Conservation (phyloP, 306 rosid species). For the Hippophae rhamnoides region DNA sequence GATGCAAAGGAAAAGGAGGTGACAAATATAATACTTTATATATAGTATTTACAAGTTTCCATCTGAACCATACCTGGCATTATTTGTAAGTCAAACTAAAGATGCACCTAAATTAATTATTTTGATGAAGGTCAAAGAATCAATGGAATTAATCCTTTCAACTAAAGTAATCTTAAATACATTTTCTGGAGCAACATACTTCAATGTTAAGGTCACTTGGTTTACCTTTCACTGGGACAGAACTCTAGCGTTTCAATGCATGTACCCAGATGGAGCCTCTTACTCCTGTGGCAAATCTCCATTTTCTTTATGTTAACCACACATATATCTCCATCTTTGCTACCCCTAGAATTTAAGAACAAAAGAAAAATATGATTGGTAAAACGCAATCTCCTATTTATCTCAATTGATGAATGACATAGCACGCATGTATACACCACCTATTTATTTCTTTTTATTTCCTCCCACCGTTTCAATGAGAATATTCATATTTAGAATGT, state of each 20-base stretch:
- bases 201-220: neutral
- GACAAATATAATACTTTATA: no score
- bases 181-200: neutral
- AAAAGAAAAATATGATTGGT: neutral
- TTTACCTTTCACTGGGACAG: constrained; percentile 86
- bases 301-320: constrained; percentile 83
- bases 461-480: no score
- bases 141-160: neutral
- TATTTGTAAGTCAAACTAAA: neutral
- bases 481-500: no score
- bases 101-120: neutral
- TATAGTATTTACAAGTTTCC: neutral
- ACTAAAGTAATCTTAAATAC: neutral
- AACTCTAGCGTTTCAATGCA: constrained; percentile 60
- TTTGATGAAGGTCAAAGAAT: neutral
- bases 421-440: no score
- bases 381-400: neutral
- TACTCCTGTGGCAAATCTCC: constrained; percentile 78
- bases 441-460: no score
- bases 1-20: no score
- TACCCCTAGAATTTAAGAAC: constrained; percentile 43
- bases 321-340: constrained; percentile 89
- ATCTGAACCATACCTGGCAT: neutral
- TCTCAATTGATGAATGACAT: no score
- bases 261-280: constrained; percentile 82